Evolutionary conservation across 2,329 filamentous ascomycete species (phyloP).

Genomic region (Penicillium sp.): DNA sequence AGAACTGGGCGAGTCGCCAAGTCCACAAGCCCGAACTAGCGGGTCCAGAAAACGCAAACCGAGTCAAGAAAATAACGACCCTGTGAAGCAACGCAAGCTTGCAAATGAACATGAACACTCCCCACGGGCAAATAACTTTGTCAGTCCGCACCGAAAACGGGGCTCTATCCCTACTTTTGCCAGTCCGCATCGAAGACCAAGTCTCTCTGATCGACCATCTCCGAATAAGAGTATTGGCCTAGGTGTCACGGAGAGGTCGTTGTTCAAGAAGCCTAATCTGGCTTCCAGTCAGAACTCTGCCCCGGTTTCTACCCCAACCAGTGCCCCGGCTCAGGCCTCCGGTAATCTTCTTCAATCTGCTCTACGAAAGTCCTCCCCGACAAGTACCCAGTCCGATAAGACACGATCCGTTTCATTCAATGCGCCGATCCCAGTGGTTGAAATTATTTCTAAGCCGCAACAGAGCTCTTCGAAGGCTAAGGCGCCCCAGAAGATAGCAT

Average conservation of each 20-base stretch:
- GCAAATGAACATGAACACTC: background rate
- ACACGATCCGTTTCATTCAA: slow-evolving; percentile 2
- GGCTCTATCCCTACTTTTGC: background rate
- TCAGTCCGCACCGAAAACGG: background rate
- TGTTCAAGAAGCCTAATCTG: background rate
- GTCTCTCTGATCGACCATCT: background rate
- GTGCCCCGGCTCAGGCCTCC: background rate
- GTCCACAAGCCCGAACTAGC: background rate
- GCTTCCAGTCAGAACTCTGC: background rate
- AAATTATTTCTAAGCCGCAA: background rate
- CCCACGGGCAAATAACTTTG: background rate
- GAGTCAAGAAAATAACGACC: slow-evolving; percentile 15
- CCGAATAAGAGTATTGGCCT: background rate
- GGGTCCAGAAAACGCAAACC: slow-evolving; percentile 33
- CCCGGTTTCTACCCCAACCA: background rate
- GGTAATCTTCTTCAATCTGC: background rate
- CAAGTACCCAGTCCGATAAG: background rate
- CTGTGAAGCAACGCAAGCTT: background rate
- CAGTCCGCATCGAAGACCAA: background rate
- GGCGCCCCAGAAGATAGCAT: background rate
- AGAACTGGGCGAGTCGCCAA: slow-evolving; percentile 31
- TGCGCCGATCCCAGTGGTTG: background rate
- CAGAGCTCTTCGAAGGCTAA: background rate
- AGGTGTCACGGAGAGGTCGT: background rate
- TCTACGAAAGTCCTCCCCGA: background rate